phyloP scores from a whole-genome alignment of 2,329 filamentous ascomycete species.

The Nothomitra cinnamomea region DNA sequence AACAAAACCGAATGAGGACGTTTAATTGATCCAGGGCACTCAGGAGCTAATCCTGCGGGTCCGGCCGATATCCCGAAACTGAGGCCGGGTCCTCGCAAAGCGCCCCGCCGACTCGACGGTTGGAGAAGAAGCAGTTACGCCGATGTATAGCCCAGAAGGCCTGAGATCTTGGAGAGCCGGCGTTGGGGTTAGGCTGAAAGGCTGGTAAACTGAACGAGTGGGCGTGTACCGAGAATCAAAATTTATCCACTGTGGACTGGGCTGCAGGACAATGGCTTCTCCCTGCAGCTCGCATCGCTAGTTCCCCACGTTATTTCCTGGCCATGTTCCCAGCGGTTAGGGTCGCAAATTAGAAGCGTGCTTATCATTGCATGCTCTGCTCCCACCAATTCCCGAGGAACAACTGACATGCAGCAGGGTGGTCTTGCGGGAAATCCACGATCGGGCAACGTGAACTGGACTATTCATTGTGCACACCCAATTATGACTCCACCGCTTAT shows the following conservation, averaged over 20 bases:
- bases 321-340: background rate
- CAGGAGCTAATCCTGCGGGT: conserved; percentile 2
- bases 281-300: conserved; percentile 2
- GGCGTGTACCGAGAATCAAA: background rate
- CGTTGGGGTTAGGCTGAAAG: too few relatives aligned
- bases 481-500: too few relatives aligned
- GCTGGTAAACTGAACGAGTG: too few relatives aligned
- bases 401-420: conserved; percentile 1
- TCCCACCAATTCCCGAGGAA: background rate
- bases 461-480: too few relatives aligned
- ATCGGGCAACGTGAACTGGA: background rate
- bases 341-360: conserved; percentile 1
- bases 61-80: conserved; percentile 1
- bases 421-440: background rate
- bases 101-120: too few relatives aligned
- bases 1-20: background rate
- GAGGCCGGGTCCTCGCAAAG: background rate
- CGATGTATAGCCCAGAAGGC: too few relatives aligned
- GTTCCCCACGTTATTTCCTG: conserved; percentile 1
- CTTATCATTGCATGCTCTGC: background rate
- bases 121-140: too few relatives aligned
- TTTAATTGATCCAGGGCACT: conserved; percentile 1
- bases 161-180: too few relatives aligned
- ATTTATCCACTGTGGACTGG: background rate
- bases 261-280: conserved; percentile 4